A percentile compares a stretch with the other conserved stretches of the same genome.
Evolutionary conservation across 2,329 filamentous ascomycete species (phyloP).

Genomic region (Tolypocladium cylindrosporum): DNA sequence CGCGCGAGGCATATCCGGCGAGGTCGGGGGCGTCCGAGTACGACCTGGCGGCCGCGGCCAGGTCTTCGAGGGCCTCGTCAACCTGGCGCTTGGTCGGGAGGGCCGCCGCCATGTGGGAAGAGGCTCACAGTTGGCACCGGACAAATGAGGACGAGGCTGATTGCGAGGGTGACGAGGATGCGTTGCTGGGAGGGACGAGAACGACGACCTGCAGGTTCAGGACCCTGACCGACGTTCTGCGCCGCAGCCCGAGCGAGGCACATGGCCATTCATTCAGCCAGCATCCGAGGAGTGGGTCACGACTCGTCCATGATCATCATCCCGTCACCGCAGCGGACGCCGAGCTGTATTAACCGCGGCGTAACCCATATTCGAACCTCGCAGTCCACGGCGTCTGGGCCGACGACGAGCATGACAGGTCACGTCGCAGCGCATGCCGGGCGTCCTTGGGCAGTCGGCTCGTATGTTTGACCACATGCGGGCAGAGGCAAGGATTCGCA

Average conservation of each 20-base stretch:
- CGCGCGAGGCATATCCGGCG: constrained; percentile 13
- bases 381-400: no score
- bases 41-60: constrained; percentile 9
- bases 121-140: not conserved
- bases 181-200: not conserved
- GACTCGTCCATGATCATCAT: no score
- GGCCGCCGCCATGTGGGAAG: constrained; percentile 4
- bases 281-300: no score
- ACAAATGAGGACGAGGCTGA: not conserved
- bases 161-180: not conserved
- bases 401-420: no score
- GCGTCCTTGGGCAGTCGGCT: not conserved
- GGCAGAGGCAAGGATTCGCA: not conserved
- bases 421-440: no score
- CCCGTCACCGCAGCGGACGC: no score
- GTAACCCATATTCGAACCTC: no score
- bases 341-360: no score
- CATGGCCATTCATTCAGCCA: not conserved
- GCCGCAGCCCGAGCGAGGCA: not conserved
- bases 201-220: not conserved
- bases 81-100: constrained; percentile 10
- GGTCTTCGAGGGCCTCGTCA: constrained; percentile 9
- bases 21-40: constrained; percentile 15
- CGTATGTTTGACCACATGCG: not conserved
- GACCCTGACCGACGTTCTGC: not conserved